A percentile compares a stretch with the other conserved stretches of the same genome.
These are phyloP conservation scores for Persicaria maculosa DNA, from an alignment of 148 eudicot genomes.

Conservation along the genomic window DNA sequence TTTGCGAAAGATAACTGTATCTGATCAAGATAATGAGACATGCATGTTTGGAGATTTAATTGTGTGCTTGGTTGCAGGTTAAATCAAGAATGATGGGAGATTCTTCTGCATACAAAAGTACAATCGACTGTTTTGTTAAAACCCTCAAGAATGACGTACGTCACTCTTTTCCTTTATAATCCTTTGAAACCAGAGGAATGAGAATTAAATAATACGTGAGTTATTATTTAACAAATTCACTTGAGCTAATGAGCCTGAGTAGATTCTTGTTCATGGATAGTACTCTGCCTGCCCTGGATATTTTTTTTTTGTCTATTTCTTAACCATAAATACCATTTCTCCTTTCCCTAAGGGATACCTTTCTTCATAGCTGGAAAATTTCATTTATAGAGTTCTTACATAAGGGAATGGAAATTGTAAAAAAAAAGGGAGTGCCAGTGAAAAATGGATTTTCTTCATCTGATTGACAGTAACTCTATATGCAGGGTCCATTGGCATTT, in stretches of 20 bases:
- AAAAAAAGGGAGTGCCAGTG: neutral
- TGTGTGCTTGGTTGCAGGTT: conserved; percentile 44
- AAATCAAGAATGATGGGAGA: conserved; percentile 99
- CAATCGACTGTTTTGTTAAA: conserved; percentile 79
- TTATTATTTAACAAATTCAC: neutral
- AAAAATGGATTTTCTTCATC: neutral
- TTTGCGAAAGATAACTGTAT: neutral
- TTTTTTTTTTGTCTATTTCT: too few species aligned
- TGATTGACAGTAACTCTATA: conserved; percentile 4
- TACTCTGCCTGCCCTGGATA: too few species aligned
- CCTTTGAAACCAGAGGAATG: neutral
- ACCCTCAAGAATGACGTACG: conserved; percentile 93
- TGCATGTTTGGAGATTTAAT: neutral
- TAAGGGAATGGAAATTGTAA: neutral
- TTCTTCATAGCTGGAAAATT: neutral
- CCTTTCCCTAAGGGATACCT: neutral
- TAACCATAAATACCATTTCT: neutral
- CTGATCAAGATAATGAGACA: neutral
- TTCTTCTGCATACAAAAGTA: conserved; percentile 72
- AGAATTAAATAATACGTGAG: neutral
- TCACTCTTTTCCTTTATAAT: neutral
- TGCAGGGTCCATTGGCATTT: conserved; percentile 97
- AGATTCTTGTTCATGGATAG: too few species aligned
- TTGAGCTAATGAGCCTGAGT: too few species aligned
- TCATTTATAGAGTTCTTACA: neutral